Evolutionary conservation across 768 basidiomycete species (phyloP).

Genomic region (Trametes meyenii): DNA sequence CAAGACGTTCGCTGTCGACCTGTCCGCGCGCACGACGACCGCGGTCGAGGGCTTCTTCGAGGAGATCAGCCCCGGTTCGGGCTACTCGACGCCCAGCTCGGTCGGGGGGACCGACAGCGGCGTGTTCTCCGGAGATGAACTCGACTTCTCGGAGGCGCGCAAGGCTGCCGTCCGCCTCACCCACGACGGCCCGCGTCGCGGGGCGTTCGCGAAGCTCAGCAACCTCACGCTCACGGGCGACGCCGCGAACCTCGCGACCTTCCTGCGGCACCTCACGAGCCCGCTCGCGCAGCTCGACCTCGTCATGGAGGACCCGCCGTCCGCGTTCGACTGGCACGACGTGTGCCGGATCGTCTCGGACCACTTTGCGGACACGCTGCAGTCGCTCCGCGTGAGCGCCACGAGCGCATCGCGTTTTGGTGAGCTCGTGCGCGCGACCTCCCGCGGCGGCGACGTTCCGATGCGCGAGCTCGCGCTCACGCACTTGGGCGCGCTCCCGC

Average conservation of each 20-base stretch:
- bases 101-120: conserved; percentile 72
- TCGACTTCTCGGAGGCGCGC: conserved; percentile 75
- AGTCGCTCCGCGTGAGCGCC: conserved; percentile 62
- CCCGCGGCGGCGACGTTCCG: conserved; percentile 61
- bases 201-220: conserved; percentile 59
- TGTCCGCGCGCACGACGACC: conserved; percentile 65
- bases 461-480: conserved; percentile 64
- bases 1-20: conserved; percentile 68
- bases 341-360: conserved; percentile 65
- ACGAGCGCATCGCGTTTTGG: conserved; percentile 76
- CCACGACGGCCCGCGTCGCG: conserved; percentile 56
- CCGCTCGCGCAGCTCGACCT: conserved; percentile 72
- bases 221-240: conserved; percentile 72
- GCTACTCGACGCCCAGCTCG: conserved; percentile 71
- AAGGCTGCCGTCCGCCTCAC: conserved; percentile 69
- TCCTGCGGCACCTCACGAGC: conserved; percentile 69
- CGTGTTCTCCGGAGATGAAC: conserved; percentile 75
- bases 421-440: conserved; percentile 78
- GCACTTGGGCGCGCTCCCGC: conserved; percentile 54
- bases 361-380: conserved; percentile 59
- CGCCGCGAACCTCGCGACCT: conserved; percentile 68
- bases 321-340: conserved; percentile 75
- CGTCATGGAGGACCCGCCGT: conserved; percentile 78
- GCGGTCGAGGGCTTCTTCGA: conserved; percentile 84
- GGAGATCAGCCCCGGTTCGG: conserved; percentile 63